Percentiles rank a stretch among this genome's conserved stretches.
Evolutionary conservation across 306 rosid species (phyloP).

Genomic region (Pyrus pyrifolia): DNA sequence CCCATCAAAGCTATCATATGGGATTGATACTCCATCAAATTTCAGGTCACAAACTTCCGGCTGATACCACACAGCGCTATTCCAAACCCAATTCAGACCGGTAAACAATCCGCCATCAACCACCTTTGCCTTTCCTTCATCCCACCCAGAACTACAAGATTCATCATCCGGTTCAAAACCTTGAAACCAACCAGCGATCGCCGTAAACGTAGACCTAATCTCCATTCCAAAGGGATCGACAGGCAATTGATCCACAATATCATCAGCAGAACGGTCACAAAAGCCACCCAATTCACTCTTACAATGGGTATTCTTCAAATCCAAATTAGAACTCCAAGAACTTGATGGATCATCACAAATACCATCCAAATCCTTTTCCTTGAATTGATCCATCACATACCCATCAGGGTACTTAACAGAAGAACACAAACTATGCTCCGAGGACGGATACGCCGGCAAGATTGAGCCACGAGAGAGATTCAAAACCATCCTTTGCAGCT

Average conservation of each 20-base stretch:
- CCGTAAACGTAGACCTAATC: conserved; percentile 34
- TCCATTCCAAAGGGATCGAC: conserved; percentile 66
- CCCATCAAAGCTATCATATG: conserved; percentile 23
- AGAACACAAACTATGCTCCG: conserved; percentile 15
- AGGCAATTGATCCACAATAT: conserved; percentile 48
- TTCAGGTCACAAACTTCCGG: conserved; percentile 8
- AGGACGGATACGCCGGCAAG: not conserved
- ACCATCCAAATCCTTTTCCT: conserved; percentile 12
- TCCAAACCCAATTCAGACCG: conserved; percentile 41
- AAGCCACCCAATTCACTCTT: conserved; percentile 18
- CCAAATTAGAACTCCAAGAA: conserved; percentile 16
- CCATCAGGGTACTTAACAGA: conserved; percentile 12
- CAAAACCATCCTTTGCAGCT: conserved; percentile 21
- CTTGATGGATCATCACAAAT: conserved; percentile 10
- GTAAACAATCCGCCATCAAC: conserved; percentile 31
- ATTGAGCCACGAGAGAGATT: conserved; percentile 21
- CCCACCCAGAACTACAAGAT: conserved; percentile 25
- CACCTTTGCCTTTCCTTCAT: conserved; percentile 16
- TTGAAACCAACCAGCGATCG: conserved; percentile 42
- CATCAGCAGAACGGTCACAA: conserved; percentile 30
- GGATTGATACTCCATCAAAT: conserved; percentile 20
- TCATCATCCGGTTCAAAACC: conserved; percentile 29
- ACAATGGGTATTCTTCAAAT: conserved; percentile 8
- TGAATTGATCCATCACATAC: conserved; percentile 18
- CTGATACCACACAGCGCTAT: conserved; percentile 27